Base-by-base conservation (phyloP, 1,284 basidiomycete genomes). In the Fistulina hepatica region DNA sequence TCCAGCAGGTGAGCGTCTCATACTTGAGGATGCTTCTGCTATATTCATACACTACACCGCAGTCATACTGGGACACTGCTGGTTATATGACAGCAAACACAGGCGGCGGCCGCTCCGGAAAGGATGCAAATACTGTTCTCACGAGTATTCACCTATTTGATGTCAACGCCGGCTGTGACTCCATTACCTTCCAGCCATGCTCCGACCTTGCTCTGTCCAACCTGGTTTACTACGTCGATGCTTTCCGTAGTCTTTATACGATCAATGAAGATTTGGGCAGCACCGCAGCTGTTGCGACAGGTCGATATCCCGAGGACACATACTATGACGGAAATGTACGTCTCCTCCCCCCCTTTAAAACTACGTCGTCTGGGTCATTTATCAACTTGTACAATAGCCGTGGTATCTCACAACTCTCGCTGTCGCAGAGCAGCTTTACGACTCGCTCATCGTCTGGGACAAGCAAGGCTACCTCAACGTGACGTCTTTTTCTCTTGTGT, bases 381-480 rank as follows among this genome's bases (percentile, higher is more conserved):
- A 47, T 60, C 9, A 50, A 40, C 21, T 42, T 22, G 43, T 22
- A 15, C 15, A 10, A 12, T 37, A 79, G 76, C 77, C 79, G 1
- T 82, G 78, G 79, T 81, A 80, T 47, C 59, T 81, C 13, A 61
- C 73, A 12, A 79, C 78, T 0, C 61, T 71, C 31, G 76, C 75
- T 6, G 76, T 73, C 4, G 73, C 78, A 2, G 76, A 82, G 44
- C 78, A 79, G 52, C 64, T 81, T 42, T 81, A 81, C 41, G 69
- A 76, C 30, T 65, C 80, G 1, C 59, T 80, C 32, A 63, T 61
- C 34, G 70, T 73, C 21, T 81, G 78, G 77, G 61, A 69, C 20
- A 48, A 52, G 0, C 62, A 67, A 47, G 65, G 64, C 10, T 63
- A 56, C 4, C 46, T 81, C 25, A 59, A 58, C 1, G 59, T 81